Evolutionary conservation across 1,284 basidiomycete species (phyloP).

Genomic region (Pulveroboletus sp.): DNA sequence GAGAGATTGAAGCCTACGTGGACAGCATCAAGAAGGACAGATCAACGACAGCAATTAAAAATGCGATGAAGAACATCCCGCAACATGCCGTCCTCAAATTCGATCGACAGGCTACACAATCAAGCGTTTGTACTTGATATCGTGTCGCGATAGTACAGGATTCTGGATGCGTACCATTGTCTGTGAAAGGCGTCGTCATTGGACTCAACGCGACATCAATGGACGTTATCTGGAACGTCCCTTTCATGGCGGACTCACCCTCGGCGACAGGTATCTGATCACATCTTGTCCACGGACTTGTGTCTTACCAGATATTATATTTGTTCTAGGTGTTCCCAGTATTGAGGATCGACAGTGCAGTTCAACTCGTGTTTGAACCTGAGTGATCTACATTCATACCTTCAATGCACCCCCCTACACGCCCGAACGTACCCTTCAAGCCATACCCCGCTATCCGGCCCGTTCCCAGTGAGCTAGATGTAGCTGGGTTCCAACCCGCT

Average conservation of each 20-base stretch:
- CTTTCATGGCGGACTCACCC: slow-evolving; percentile 89
- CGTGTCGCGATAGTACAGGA: slow-evolving; percentile 95
- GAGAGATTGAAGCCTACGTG: slow-evolving; percentile 73
- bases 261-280: slow-evolving; percentile 70
- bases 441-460: slow-evolving; percentile 59
- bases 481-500: slow-evolving; percentile 58
- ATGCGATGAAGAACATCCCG: slow-evolving; percentile 88
- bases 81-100: slow-evolving; percentile 95
- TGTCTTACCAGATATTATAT: background rate
- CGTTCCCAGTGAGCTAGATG: slow-evolving; percentile 46
- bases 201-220: slow-evolving; percentile 84
- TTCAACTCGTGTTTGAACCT: slow-evolving; percentile 87
- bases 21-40: slow-evolving; percentile 64
- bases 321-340: slow-evolving; percentile 72
- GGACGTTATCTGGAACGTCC: slow-evolving; percentile 96
- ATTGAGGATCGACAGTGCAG: slow-evolving; percentile 82
- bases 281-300: background rate
- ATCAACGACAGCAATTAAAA: slow-evolving; percentile 69
- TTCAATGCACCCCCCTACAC: slow-evolving; percentile 53
- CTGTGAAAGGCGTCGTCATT: slow-evolving; percentile 91
- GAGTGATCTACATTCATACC: slow-evolving; percentile 78
- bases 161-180: slow-evolving; percentile 89
- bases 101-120: slow-evolving; percentile 85
- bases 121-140: slow-evolving; percentile 91
- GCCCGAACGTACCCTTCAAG: slow-evolving; percentile 48